These are phyloP conservation scores for Drechmeria coniospora DNA, from an alignment of 2,329 filamentous ascomycete genomes.

Conservation along the genomic window DNA sequence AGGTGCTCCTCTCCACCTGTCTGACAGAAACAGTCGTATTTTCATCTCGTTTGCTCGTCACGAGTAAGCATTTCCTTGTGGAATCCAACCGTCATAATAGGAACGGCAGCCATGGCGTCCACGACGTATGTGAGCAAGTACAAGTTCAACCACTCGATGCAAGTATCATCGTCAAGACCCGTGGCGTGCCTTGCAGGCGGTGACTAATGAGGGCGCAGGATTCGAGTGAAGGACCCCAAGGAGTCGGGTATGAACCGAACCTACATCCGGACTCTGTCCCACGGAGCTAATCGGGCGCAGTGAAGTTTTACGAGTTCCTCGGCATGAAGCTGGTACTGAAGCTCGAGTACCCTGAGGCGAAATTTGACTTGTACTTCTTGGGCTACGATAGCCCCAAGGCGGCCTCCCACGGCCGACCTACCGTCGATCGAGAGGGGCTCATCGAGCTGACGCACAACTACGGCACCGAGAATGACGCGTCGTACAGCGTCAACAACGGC, in stretches of 20 bases:
- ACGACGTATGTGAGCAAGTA: constrained; percentile 64
- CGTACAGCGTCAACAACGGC: constrained; percentile 72
- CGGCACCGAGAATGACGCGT: constrained; percentile 72
- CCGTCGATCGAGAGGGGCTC: constrained; percentile 73
- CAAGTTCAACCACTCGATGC: constrained; percentile 84
- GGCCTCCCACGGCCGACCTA: constrained; percentile 53
- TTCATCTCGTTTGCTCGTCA: too few species aligned
- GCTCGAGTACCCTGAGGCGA: constrained; percentile 68
- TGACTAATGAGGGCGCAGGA: constrained; percentile 33
- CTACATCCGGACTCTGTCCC: background rate
- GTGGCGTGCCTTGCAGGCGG: background rate
- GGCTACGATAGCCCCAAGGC: constrained; percentile 69
- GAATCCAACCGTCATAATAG: constrained; percentile 1
- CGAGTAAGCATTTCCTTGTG: too few species aligned
- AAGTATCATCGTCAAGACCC: constrained; percentile 10
- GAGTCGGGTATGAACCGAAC: constrained; percentile 40
- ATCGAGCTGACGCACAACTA: constrained; percentile 78
- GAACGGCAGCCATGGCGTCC: constrained; percentile 36
- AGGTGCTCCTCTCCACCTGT: too few species aligned
- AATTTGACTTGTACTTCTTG: constrained; percentile 93
- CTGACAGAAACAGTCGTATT: too few species aligned
- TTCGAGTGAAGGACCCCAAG: constrained; percentile 89
- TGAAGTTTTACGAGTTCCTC: constrained; percentile 89
- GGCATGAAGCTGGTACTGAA: constrained; percentile 76
- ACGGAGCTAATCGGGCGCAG: constrained; percentile 18